phyloP scores from a whole-genome alignment of 441 rosid species.

The Pelargonium fulgidum region DNA sequence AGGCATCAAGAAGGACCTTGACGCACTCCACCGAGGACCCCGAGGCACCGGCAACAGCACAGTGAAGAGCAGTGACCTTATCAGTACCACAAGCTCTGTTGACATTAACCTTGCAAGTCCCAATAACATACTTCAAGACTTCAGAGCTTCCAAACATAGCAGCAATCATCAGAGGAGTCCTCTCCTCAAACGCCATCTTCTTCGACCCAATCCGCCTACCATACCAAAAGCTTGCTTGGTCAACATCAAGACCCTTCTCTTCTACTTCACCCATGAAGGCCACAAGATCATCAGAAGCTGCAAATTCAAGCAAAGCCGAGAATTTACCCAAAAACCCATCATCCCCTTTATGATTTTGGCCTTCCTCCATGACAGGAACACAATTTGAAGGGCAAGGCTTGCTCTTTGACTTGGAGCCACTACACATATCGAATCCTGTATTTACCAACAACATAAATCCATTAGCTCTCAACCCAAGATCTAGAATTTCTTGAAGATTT shows the following conservation, averaged over 20 bases:
- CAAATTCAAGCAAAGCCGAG: constrained; percentile 51
- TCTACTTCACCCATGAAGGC: constrained; percentile 54
- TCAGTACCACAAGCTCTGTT: constrained; percentile 51
- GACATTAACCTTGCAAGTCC: constrained; percentile 43
- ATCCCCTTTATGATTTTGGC: constrained; percentile 20
- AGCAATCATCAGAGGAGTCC: constrained; percentile 59
- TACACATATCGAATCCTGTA: constrained; percentile 32
- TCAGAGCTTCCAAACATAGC: constrained; percentile 57
- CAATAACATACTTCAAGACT: constrained; percentile 40
- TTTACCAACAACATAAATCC: not conserved
- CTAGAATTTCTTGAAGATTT: no score
- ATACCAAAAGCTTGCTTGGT: constrained; percentile 55
- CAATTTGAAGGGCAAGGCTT: constrained; percentile 24
- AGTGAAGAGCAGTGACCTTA: constrained; percentile 58
- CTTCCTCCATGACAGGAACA: constrained; percentile 32
- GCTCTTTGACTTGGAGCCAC: constrained; percentile 30
- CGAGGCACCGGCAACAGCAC: constrained; percentile 55
- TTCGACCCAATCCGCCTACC: constrained; percentile 44
- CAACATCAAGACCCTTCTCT: constrained; percentile 48
- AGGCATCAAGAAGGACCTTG: constrained; percentile 39
- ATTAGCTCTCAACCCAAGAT: not conserved
- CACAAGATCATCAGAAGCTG: constrained; percentile 57
- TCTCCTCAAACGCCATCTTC: constrained; percentile 51
- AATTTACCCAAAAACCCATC: constrained; percentile 29
- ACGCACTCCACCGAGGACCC: constrained; percentile 38